phyloP scores from a whole-genome alignment of 2,329 filamentous ascomycete genomes.

The Colletotrichum aenigma region DNA sequence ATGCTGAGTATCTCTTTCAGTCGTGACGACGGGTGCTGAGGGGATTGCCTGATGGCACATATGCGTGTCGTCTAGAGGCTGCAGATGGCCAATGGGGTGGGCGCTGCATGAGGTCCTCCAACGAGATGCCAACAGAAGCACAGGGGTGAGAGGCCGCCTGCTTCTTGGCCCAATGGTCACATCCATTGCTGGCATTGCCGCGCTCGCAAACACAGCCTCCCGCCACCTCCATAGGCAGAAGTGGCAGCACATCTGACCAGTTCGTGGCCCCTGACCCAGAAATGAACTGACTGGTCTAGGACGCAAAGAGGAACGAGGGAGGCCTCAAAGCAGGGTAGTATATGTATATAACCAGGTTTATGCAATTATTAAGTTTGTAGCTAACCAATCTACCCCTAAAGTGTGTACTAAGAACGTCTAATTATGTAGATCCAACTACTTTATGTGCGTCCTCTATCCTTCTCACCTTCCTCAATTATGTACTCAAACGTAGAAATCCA shows the following conservation, averaged over 20 bases:
- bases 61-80: background rate
- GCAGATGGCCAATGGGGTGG: background rate
- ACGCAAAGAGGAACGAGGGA: background rate
- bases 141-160: background rate
- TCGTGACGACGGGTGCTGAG: background rate
- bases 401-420: background rate
- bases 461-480: background rate
- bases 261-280: background rate
- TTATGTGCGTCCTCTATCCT: background rate
- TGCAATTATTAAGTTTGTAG: background rate
- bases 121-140: background rate
- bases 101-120: background rate
- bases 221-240: rapidly evolving
- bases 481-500: conserved; percentile 38
- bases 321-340: background rate
- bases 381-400: background rate
- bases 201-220: background rate
- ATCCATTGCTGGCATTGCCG: background rate
- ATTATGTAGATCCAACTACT: background rate
- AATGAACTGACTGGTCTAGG: background rate
- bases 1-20: background rate
- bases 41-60: background rate
- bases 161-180: background rate
- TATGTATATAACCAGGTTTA: background rate
- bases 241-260: background rate